Evolutionary conservation across 1,284 basidiomycete species (phyloP).

Genomic region (Xerocomus amazonicus): DNA sequence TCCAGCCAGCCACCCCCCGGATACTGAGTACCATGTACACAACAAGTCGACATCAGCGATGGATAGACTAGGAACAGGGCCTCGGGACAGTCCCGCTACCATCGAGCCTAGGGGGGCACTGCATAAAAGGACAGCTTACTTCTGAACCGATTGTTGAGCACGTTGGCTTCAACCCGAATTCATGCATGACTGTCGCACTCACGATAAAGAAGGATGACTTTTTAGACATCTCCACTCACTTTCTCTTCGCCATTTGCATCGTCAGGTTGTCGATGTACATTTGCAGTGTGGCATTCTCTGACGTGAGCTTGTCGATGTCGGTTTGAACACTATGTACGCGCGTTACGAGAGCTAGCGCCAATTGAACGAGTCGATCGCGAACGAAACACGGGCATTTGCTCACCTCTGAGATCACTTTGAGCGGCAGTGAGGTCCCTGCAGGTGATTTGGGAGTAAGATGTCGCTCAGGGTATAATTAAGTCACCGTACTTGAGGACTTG

Average conservation of each 20-base stretch:
- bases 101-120: neutral
- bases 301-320: conserved; percentile 72
- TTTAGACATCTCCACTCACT: conserved; percentile 35
- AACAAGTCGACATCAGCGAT: neutral
- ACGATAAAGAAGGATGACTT: neutral
- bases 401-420: conserved; percentile 72
- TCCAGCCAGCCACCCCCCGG: conserved; percentile 1
- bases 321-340: conserved; percentile 66
- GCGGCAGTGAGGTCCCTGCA: conserved; percentile 66
- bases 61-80: neutral
- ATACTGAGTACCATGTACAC: conserved; percentile 14
- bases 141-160: neutral
- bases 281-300: conserved; percentile 78
- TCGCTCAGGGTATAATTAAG: neutral
- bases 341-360: conserved; percentile 56
- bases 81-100: neutral
- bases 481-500: conserved; percentile 50
- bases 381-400: neutral
- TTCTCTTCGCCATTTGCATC: conserved; percentile 74
- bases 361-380: conserved; percentile 1
- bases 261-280: conserved; percentile 88
- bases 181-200: neutral
- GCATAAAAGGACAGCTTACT: neutral
- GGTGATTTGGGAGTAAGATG: neutral
- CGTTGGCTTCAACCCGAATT: neutral